phyloP scores from a whole-genome alignment of 2,329 filamentous ascomycete species.

The Iodosphaeria phyllophila region DNA sequence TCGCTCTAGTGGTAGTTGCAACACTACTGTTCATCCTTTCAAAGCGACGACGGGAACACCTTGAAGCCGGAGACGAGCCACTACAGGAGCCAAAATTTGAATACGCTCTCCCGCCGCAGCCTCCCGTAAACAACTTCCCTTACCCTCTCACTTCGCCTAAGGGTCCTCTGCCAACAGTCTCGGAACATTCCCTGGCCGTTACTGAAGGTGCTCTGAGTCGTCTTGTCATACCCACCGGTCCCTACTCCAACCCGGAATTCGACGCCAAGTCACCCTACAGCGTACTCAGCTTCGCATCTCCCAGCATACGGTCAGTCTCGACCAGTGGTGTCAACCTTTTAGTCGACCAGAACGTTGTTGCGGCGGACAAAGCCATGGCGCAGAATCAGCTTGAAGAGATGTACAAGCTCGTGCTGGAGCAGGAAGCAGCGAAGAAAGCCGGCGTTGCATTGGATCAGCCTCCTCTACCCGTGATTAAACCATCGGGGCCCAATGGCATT shows the following conservation, averaged over 20 bases:
- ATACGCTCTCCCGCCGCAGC: constrained; percentile 8
- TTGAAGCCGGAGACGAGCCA: constrained; percentile 32
- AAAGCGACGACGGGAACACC: constrained; percentile 32
- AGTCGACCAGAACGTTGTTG: constrained; percentile 62
- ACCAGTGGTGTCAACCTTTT: constrained; percentile 44
- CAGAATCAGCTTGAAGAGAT: constrained; percentile 76
- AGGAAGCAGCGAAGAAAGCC: constrained; percentile 50
- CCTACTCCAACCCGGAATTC: not conserved
- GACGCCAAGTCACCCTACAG: too few species aligned
- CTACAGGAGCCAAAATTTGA: constrained; percentile 20
- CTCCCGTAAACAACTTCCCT: constrained; percentile 5
- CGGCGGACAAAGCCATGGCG: constrained; percentile 54
- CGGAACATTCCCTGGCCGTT: constrained; percentile 34
- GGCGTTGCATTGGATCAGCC: constrained; percentile 29
- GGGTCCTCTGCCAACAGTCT: constrained; percentile 19
- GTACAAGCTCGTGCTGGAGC: constrained; percentile 82
- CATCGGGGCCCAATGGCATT: constrained; percentile 16
- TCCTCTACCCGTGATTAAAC: constrained; percentile 17
- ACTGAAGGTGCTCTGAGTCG: constrained; percentile 22
- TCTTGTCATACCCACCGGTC: constrained; percentile 7
- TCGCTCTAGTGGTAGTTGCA: constrained; percentile 58
- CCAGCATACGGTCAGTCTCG: constrained; percentile 25
- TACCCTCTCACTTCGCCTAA: constrained; percentile 16
- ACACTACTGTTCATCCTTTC: constrained; percentile 41
- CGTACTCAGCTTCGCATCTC: too few species aligned